Conservation (phyloP, 805 yeast genomes). For the Lachancea dasiensis region DNA sequence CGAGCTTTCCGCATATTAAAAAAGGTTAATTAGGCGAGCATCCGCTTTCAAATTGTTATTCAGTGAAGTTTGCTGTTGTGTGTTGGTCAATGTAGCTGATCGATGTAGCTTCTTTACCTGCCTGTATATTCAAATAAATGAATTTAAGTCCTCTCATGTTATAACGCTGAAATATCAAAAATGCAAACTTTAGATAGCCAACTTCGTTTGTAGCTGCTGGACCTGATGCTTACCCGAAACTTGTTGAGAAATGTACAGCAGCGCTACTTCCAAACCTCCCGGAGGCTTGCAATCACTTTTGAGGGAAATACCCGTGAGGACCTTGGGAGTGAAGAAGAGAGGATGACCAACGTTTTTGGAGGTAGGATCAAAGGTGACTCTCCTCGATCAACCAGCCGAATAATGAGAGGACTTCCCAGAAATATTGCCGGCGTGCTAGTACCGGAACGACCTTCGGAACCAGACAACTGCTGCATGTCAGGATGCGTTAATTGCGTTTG, state of each 20-base stretch:
- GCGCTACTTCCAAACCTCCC: conserved; percentile 2
- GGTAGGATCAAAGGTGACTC: conserved; percentile 50
- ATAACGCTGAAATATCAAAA: too few species aligned
- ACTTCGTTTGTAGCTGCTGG: neutral
- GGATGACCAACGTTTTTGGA: conserved; percentile 48
- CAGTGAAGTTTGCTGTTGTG: too few species aligned
- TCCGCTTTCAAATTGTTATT: too few species aligned
- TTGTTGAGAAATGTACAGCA: neutral
- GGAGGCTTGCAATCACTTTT: conserved; percentile 23
- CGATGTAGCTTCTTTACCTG: too few species aligned
- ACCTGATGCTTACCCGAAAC: neutral
- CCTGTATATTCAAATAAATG: too few species aligned
- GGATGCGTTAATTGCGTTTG: conserved; percentile 97
- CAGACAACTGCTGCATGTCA: conserved; percentile 95
- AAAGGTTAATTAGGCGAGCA: neutral
- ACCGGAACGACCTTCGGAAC: conserved; percentile 81
- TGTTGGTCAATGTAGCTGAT: too few species aligned
- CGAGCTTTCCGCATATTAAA: conserved; percentile 14
- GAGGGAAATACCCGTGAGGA: conserved; percentile 32
- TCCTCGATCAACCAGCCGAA: conserved; percentile 36
- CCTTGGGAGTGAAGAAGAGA: conserved; percentile 38
- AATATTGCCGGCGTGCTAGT: conserved; percentile 60
- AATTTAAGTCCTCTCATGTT: too few species aligned
- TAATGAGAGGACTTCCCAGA: conserved; percentile 15
- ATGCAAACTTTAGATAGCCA: too few species aligned